phyloP scores from a whole-genome alignment of 768 basidiomycete genomes.

The Tephrocybe sp. region DNA sequence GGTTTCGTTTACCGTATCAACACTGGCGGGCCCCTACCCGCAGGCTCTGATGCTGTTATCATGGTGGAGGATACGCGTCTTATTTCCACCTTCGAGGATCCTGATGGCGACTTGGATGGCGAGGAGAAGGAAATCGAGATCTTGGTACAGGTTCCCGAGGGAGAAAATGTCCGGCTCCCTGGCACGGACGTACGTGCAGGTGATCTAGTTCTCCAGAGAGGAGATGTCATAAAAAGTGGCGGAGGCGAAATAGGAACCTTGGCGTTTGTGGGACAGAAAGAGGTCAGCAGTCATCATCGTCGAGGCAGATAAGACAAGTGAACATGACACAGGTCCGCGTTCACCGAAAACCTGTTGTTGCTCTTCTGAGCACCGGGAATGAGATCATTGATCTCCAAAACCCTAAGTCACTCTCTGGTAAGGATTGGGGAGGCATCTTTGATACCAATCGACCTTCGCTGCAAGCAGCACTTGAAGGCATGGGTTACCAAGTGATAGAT shows the following conservation, averaged over 20 bases:
- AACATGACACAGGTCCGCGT: slow-evolving; percentile 56
- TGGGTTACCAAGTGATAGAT: slow-evolving; percentile 79
- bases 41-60: slow-evolving; percentile 75
- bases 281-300: slow-evolving; percentile 41
- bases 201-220: slow-evolving; percentile 63
- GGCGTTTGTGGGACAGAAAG: slow-evolving; percentile 71
- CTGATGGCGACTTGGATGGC: slow-evolving; percentile 33
- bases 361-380: slow-evolving; percentile 84
- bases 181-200: slow-evolving; percentile 75
- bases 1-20: slow-evolving; percentile 75
- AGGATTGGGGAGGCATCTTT: slow-evolving; percentile 70
- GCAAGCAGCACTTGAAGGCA: slow-evolving; percentile 61
- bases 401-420: slow-evolving; percentile 27
- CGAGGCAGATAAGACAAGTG: neutral
- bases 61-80: slow-evolving; percentile 94
- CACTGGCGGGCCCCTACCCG: slow-evolving; percentile 81
- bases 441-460: slow-evolving; percentile 88
- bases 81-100: slow-evolving; percentile 46
- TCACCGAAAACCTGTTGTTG: slow-evolving; percentile 71
- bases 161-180: slow-evolving; percentile 72
- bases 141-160: slow-evolving; percentile 55
- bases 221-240: slow-evolving; percentile 57
- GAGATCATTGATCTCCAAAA: slow-evolving; percentile 70
- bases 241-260: slow-evolving; percentile 88
- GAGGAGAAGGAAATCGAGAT: slow-evolving; percentile 77